Base-by-base conservation (phyloP, 176 grass and related monocot species). In the Ensete glaucum region DNA sequence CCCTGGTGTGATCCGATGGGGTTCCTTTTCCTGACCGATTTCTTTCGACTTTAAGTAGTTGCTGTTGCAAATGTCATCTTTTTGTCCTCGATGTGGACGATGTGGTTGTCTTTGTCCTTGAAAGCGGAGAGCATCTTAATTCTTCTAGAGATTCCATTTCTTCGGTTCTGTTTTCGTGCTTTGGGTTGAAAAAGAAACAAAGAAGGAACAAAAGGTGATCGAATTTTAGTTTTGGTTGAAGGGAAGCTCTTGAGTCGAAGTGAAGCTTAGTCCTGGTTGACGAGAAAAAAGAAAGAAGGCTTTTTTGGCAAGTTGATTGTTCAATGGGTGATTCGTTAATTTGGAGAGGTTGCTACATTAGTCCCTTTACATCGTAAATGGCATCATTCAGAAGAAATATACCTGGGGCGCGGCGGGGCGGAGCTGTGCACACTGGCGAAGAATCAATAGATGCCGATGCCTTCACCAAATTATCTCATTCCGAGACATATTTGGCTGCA, bases 391-490 rank as follows among this genome's bases (percentile, higher is more conserved):
- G 94, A 85, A 93, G 94, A 87, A 87, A 57, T 78, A 79, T 64
- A 0, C 79, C 76, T 17, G 27, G 29, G 72, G 76, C 83, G 77
- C 84, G 82, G 78, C 84, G 90, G 59, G 94, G 90, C 13, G 89
- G 85, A 16, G 84, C 81, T 1, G 59, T 59, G 54, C 87, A 89
- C 68, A 82, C 81, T 43, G 92, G 86, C 77, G 83, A 91, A 16
- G 80, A 89, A 66, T 85, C 78, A 34, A 27, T 64, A 15, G 90
- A 98, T 74, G 78, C 84, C 9, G 87, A 86, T 0, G 80, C 85
- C 7, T 98, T 88, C 11, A 86, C 90, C 9, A 98, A 98, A 71
- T 80, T 91, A 57, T 76, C 87, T 21, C 83, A 90, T 83, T 93
- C 94, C 4, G 86, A 84, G 52, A 89, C 90, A 13, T 85, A 88